These are phyloP conservation scores for Colletotrichum coccodes DNA, from an alignment of 2,329 filamentous ascomycete genomes.

Conservation along the genomic window DNA sequence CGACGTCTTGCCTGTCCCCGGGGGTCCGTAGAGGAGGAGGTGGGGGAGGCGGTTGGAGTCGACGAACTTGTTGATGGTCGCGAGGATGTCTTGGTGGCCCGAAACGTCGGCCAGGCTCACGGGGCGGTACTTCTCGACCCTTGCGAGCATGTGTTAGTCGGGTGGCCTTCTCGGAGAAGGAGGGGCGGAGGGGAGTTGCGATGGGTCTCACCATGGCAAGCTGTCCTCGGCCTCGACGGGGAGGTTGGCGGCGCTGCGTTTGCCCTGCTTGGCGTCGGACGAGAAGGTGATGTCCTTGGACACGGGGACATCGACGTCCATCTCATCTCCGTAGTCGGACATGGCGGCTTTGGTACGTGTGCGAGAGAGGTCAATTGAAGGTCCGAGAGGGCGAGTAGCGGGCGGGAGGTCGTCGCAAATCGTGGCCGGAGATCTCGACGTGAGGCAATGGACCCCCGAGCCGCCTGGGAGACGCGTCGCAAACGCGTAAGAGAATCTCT, in stretches of 20 bases:
- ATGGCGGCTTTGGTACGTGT: constrained; percentile 44
- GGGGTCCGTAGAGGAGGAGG: constrained; percentile 94
- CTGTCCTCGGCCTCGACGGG: constrained; percentile 95
- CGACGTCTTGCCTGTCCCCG: constrained; percentile 97
- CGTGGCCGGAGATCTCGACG: neutral
- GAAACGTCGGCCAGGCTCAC: constrained; percentile 91
- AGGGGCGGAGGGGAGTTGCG: too few relatives aligned
- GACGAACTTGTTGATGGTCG: constrained; percentile 97
- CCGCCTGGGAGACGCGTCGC: constrained; percentile 23
- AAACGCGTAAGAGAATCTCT: neutral
- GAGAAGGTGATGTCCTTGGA: constrained; percentile 72
- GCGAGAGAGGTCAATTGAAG: neutral
- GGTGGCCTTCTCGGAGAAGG: too few relatives aligned
- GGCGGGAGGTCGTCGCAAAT: neutral
- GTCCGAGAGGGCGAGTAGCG: neutral
- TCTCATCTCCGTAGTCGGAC: constrained; percentile 70
- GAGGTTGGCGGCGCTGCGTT: constrained; percentile 90
- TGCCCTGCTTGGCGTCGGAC: constrained; percentile 84
- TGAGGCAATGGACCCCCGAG: neutral
- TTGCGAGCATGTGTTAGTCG: constrained; percentile 59
- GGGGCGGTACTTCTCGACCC: constrained; percentile 98
- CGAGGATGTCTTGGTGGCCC: constrained; percentile 95
- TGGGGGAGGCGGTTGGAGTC: constrained; percentile 94
- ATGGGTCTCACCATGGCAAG: constrained; percentile 89
- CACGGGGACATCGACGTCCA: constrained; percentile 66